Evolutionary conservation across 1,139 yeast genomes (phyloP).

Genomic region (Williopsis jadinii): DNA sequence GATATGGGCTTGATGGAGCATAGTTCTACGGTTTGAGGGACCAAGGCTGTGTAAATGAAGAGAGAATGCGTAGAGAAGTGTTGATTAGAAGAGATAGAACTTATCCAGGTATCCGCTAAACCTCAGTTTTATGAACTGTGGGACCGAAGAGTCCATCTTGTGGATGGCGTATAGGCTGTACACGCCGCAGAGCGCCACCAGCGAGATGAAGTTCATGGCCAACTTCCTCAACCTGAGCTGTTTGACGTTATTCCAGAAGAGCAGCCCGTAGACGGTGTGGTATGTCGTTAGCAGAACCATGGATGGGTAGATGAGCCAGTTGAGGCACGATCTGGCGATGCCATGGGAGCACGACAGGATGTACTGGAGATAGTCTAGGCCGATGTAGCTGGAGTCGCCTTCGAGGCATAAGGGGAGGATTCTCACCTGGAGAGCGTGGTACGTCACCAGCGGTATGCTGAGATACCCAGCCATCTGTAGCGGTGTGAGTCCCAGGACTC

Average conservation of each 20-base stretch:
- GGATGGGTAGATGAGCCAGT: conserved; percentile 24
- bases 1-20: no score
- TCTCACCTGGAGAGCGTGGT: conserved; percentile 45
- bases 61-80: no score
- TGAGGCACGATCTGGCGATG: conserved; percentile 15
- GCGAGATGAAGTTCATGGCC: conserved; percentile 17
- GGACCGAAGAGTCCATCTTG: conserved; percentile 6
- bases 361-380: conserved; percentile 46
- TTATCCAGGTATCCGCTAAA: conserved; percentile 15
- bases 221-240: conserved; percentile 14
- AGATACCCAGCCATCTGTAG: conserved; percentile 55
- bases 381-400: conserved; percentile 59
- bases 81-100: conserved; percentile 6
- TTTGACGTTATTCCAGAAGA: conserved; percentile 27
- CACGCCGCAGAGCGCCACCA: conserved; percentile 13
- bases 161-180: conserved; percentile 11
- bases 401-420: conserved; percentile 44
- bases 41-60: no score
- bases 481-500: conserved; percentile 36
- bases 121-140: conserved; percentile 13
- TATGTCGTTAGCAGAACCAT: conserved; percentile 28
- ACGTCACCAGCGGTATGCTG: conserved; percentile 37
- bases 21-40: no score
- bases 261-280: conserved; percentile 36
- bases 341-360: conserved; percentile 26